Evolutionary conservation across 2,329 filamentous ascomycete species (phyloP), one percentile per base, ranked within the genome.

Genomic region (Cladorrhinum sp.): DNA sequence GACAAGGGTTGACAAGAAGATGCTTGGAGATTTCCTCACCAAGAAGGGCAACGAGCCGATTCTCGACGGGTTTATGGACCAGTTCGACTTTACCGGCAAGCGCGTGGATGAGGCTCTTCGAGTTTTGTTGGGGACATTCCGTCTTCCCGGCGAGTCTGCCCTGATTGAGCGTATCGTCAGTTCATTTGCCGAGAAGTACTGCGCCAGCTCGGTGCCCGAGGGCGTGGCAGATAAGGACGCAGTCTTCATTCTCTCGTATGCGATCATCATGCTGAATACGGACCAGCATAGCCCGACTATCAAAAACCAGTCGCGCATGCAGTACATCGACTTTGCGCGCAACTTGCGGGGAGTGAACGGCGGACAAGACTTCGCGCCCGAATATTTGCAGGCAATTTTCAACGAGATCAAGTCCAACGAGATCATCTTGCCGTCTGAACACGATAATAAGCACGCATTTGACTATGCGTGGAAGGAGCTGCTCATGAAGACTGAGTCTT

Each of bases 391-490:
- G 71, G 85, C 85, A 1, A 96, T 98, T 59, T 99, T 89, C 70
- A 87, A 96, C 68, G 92, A 92, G 0, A 99, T 99, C 77, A 92
- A 89, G 72, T 86, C 86, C 18, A 91, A 95, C 66, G 95, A 99
- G 75, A 99, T 99, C 65, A 97, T 99, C 65, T 78, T 99, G 21
- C 95, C 95, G 0, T 95, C 98, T 66, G 95, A 99, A 75, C 95
- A 98, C 73, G 93, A 97, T 72, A 97, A 96, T 73, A 90, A 94
- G 73, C 90, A 96, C 76, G 93, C 92, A 1, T 98, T 98, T 71
- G 94, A 98, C 73, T 95, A 96, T 75, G 94, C 95, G 1, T 99
- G 95, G 95, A 94, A 94, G 73, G 95, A 99, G 74, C 79, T 99
- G 10, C 78, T 98, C 46, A 77, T 92, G 65, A 98, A 98, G 77